phyloP scores from a whole-genome alignment of 116 monocot genomes.

The Dioscorea cayenensis region DNA sequence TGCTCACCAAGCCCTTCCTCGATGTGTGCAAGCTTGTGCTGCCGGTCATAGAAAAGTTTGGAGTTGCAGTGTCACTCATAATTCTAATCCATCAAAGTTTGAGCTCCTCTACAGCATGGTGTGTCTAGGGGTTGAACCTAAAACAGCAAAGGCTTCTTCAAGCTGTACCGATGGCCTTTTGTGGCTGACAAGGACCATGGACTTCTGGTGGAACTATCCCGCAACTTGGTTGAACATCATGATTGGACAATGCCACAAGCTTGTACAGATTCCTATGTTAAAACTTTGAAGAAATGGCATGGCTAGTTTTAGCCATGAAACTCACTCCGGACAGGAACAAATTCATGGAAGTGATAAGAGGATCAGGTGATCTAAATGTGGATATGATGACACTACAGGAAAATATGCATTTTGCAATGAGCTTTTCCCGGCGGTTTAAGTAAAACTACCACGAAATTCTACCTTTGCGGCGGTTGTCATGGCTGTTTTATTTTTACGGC shows the following conservation, averaged over 20 bases:
- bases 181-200: slow-evolving; percentile 97
- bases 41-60: slow-evolving; percentile 84
- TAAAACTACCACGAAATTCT: no score
- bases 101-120: slow-evolving; percentile 76
- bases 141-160: slow-evolving; percentile 79
- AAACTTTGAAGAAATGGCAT: slow-evolving; percentile 90
- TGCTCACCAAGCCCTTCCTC: slow-evolving; percentile 64
- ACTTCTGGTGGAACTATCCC: slow-evolving; percentile 86
- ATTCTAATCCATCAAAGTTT: slow-evolving; percentile 62
- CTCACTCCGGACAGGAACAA: slow-evolving; percentile 95
- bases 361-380: slow-evolving; percentile 54
- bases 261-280: slow-evolving; percentile 70
- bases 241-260: slow-evolving; percentile 86
- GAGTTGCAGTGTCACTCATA: slow-evolving; percentile 76
- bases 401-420: no score
- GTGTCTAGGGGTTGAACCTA: slow-evolving; percentile 63
- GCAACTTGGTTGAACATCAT: slow-evolving; percentile 68
- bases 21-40: slow-evolving; percentile 67
- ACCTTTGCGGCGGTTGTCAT: no score
- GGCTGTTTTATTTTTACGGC: no score
- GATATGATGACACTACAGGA: slow-evolving; percentile 85
- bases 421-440: no score
- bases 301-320: slow-evolving; percentile 93
- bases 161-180: slow-evolving; percentile 93
- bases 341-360: slow-evolving; percentile 85